Evolutionary conservation across 2,329 filamentous ascomycete species (phyloP).

Genomic region (Mollisia scopiformis): DNA sequence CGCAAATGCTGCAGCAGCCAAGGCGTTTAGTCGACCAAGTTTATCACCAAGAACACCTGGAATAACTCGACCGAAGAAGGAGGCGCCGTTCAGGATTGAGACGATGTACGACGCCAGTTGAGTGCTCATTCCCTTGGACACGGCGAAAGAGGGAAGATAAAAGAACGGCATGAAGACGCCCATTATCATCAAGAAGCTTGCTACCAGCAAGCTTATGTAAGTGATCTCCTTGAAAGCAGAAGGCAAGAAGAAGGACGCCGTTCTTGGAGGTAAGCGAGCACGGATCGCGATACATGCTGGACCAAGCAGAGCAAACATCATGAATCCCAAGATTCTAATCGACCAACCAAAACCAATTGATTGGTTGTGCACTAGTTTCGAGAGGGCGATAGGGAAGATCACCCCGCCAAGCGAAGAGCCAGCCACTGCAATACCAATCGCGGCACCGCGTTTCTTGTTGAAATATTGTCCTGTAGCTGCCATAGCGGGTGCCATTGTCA

Average conservation of each 20-base stretch:
- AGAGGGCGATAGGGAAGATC: slow-evolving; percentile 62
- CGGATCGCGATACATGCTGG: slow-evolving; percentile 52
- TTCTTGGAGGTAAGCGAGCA: slow-evolving; percentile 47
- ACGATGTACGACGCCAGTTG: slow-evolving; percentile 28
- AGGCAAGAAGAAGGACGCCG: slow-evolving; percentile 48
- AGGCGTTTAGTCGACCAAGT: slow-evolving; percentile 37
- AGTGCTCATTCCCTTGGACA: slow-evolving; percentile 27
- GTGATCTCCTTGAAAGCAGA: slow-evolving; percentile 47
- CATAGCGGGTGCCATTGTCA: slow-evolving; percentile 43
- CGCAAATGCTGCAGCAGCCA: slow-evolving; percentile 28
- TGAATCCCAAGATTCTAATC: slow-evolving; percentile 31
- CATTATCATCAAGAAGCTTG: slow-evolving; percentile 41
- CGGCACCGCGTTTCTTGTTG: slow-evolving; percentile 49
- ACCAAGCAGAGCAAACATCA: slow-evolving; percentile 51
- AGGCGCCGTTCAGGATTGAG: slow-evolving; percentile 34
- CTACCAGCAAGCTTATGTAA: slow-evolving; percentile 45
- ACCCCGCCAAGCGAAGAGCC: slow-evolving; percentile 55
- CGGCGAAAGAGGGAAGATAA: slow-evolving; percentile 38
- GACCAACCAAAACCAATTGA: slow-evolving; percentile 37
- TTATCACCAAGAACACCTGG: slow-evolving; percentile 39
- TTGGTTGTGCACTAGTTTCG: slow-evolving; percentile 47
- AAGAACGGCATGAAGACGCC: slow-evolving; percentile 33
- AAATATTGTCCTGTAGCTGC: slow-evolving; percentile 50
- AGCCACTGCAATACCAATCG: slow-evolving; percentile 49
- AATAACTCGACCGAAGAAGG: slow-evolving; percentile 39